Evolutionary conservation across 2,329 filamentous ascomycete genomes (phyloP).

Genomic region (Penicillium corylophilum): DNA sequence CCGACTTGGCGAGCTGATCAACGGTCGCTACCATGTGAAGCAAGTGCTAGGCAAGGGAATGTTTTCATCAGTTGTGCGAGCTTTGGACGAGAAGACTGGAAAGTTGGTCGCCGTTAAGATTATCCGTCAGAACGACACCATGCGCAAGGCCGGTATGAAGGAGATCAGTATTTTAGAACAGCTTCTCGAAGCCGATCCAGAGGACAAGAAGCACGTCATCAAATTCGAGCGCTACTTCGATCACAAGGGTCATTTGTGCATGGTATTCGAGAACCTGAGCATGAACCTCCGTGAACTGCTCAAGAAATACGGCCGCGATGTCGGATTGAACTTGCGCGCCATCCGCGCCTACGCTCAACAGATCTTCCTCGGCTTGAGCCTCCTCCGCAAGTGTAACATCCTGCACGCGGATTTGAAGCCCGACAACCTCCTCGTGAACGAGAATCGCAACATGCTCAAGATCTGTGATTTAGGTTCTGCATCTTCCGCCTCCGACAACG

Average conservation of each 20-base stretch:
- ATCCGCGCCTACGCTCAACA: constrained; percentile 89
- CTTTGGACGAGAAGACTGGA: constrained; percentile 71
- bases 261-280: constrained; percentile 92
- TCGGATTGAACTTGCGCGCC: constrained; percentile 85
- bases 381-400: constrained; percentile 89
- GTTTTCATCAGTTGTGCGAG: constrained; percentile 94
- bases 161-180: constrained; percentile 92
- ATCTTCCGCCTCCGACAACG: constrained; percentile 83
- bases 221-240: constrained; percentile 85
- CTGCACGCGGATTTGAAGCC: constrained; percentile 96
- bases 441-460: constrained; percentile 79
- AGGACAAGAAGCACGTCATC: constrained; percentile 89
- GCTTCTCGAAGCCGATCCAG: constrained; percentile 78
- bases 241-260: constrained; percentile 91
- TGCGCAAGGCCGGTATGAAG: constrained; percentile 86
- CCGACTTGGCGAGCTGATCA: constrained; percentile 84
- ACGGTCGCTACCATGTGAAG: constrained; percentile 85
- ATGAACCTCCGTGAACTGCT: constrained; percentile 91
- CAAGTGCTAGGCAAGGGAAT: constrained; percentile 88
- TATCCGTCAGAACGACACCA: constrained; percentile 91
- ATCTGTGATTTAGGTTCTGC: constrained; percentile 97
- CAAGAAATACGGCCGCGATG: constrained; percentile 92
- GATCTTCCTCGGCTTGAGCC: constrained; percentile 84
- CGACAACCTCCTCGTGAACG: constrained; percentile 93
- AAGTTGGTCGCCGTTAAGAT: constrained; percentile 93